Evolutionary conservation across 2,329 filamentous ascomycete genomes (phyloP), one percentile per base, ranked within the genome.

Genomic region (Calonectria multiphialidica): DNA sequence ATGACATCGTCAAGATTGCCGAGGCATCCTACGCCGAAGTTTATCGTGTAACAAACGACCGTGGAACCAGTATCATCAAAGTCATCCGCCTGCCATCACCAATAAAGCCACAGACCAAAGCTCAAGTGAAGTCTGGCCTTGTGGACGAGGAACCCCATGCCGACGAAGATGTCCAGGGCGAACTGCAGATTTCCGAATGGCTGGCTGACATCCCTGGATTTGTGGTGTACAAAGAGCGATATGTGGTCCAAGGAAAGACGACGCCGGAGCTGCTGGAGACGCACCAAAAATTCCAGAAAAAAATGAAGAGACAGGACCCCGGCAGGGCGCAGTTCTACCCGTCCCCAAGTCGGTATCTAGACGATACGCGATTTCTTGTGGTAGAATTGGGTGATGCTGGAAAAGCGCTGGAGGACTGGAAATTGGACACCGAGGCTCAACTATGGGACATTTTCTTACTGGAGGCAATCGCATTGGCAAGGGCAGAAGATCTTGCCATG

Each of bases 11-110:
- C 50, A 93, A 93, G 81, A 93, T 93, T 63, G 91, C 91, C 12
- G 91, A 93, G 79, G 91, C 91, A 6, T 93, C 91, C 2, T 93
- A 90, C 75, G 90, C 91, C 7, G 91, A 93, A 79, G 90, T 93
- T 12, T 93, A 92, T 76, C 89, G 90, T 12, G 86, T 93, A 74
- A 89, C 85, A 57, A 92, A 91, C 77, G 84, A 86, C 53, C 84
- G 87, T 18, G 90, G 90, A 10, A 91, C 88, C 30, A 92, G 90
- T 80, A 92, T 93, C 77, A 90, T 93, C 82, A 93, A 93, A 76
- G 88, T 90, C 23, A 90, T 93, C 70, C 87, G 90, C 2, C 85
- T 93, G 12, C 81, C 87, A 13, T 91, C 90, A 0, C 88, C 89
- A 5, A 89, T 92, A 71, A 90, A 88, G 72, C 79, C 88, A 0